These are phyloP conservation scores for Termitomyces sp. DNA, from an alignment of 768 basidiomycete genomes.

Conservation along the genomic window DNA sequence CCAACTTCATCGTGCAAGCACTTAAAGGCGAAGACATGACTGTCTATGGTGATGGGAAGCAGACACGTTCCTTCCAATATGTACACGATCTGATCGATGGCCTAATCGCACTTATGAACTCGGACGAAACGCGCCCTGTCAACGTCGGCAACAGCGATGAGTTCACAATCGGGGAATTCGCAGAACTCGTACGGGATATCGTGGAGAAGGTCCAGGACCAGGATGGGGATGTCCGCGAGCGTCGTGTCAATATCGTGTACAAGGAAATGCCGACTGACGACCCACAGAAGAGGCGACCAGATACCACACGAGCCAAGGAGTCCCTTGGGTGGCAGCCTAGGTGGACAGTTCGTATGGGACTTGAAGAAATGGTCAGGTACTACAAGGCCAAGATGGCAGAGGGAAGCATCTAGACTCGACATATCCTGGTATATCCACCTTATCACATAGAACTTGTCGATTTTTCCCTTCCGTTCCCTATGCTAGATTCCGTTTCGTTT, in stretches of 20 bases:
- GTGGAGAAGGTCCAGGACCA: slow-evolving; percentile 91
- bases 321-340: slow-evolving; percentile 84
- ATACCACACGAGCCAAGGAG: slow-evolving; percentile 87
- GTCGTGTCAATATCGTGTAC: slow-evolving; percentile 64
- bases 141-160: slow-evolving; percentile 97
- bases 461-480: neutral
- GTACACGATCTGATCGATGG: slow-evolving; percentile 97
- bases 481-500: neutral
- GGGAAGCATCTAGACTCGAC: slow-evolving; percentile 55
- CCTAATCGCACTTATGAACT: slow-evolving; percentile 92
- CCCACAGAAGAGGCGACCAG: slow-evolving; percentile 90
- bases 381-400: slow-evolving; percentile 89
- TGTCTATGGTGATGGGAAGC: slow-evolving; percentile 89
- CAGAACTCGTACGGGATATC: slow-evolving; percentile 84
- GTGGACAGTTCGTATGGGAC: slow-evolving; percentile 89
- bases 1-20: slow-evolving; percentile 98
- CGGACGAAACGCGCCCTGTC: slow-evolving; percentile 85
- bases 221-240: slow-evolving; percentile 50
- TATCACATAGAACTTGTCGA: neutral
- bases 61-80: slow-evolving; percentile 97
- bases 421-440: neutral
- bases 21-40: slow-evolving; percentile 96
- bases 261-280: slow-evolving; percentile 87
- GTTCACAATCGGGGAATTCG: slow-evolving; percentile 94
- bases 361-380: slow-evolving; percentile 93